Evolutionary conservation across 371 early-diverging fungal genomes (phyloP).

Genomic region (Dinochytrium kinnereticum): DNA sequence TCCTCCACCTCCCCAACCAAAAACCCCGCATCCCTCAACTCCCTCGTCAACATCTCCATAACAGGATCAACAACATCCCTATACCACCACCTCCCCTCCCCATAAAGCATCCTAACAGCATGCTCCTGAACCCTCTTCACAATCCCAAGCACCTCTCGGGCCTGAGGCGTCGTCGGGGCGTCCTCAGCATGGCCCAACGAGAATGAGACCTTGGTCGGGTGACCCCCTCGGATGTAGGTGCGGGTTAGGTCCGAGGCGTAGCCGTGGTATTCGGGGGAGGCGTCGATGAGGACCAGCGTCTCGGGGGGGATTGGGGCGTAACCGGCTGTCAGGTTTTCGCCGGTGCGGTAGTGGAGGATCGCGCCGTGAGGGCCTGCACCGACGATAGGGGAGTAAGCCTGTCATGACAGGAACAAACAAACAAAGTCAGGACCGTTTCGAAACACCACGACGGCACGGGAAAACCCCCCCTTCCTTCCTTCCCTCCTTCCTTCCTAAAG

Average conservation of each 20-base stretch:
- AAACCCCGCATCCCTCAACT: constrained; percentile 34
- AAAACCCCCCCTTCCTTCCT: too few relatives aligned
- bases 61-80: constrained; percentile 17
- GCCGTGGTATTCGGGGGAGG: constrained; percentile 42
- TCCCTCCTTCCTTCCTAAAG: too few relatives aligned
- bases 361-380: constrained; percentile 83
- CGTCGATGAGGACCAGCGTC: constrained; percentile 48
- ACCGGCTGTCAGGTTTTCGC: constrained; percentile 29
- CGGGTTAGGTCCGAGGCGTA: constrained; percentile 53
- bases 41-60: constrained; percentile 22
- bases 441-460: too few relatives aligned
- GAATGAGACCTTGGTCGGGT: neutral
- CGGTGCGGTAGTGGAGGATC: constrained; percentile 79
- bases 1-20: constrained; percentile 37
- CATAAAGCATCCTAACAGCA: constrained; percentile 27
- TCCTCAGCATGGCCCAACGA: neutral
- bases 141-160: constrained; percentile 33
- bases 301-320: constrained; percentile 25
- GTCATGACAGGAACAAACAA: constrained; percentile 46
- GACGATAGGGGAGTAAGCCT: constrained; percentile 76
- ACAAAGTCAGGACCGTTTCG: neutral
- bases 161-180: neutral
- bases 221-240: constrained; percentile 35
- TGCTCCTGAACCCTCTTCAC: constrained; percentile 37
- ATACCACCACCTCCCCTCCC: constrained; percentile 28